Percentiles rank a stretch among this genome's conserved stretches.
Evolutionary conservation across 495 filamentous ascomycete genomes (phyloP).

Genomic region (Aspergillus coremiiformis): DNA sequence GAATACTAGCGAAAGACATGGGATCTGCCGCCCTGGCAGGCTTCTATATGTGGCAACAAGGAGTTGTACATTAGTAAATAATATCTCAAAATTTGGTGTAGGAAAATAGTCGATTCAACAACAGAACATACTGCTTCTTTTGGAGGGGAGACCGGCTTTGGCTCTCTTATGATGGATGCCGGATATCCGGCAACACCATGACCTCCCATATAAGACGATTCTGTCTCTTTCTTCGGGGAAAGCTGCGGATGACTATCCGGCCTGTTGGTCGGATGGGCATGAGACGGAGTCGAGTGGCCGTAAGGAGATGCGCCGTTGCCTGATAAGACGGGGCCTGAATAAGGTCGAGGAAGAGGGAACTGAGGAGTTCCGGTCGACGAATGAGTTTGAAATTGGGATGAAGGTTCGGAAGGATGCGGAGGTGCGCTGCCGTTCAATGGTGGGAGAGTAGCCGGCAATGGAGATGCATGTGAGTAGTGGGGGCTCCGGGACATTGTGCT

Average conservation of each 20-base stretch:
- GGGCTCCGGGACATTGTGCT: slow-evolving; percentile 43
- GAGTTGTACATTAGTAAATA: background rate
- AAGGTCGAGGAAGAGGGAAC: slow-evolving; percentile 34
- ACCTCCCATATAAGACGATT: slow-evolving; percentile 31
- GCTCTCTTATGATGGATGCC: slow-evolving; percentile 24
- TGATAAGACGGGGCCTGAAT: slow-evolving; percentile 34
- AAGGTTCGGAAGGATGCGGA: slow-evolving; percentile 35
- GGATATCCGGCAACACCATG: slow-evolving; percentile 27
- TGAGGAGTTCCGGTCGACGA: slow-evolving; percentile 27
- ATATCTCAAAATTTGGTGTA: background rate
- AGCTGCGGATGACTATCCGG: slow-evolving; percentile 39
- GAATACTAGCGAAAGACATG: slow-evolving; percentile 88
- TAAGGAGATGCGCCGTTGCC: slow-evolving; percentile 38
- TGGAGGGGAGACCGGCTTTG: slow-evolving; percentile 29
- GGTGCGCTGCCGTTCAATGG: slow-evolving; percentile 46
- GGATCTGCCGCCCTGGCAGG: slow-evolving; percentile 65
- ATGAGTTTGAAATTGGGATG: slow-evolving; percentile 40
- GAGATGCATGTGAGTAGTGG: slow-evolving; percentile 44
- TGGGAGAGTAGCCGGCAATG: slow-evolving; percentile 42
- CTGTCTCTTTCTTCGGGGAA: slow-evolving; percentile 33
- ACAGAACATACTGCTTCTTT: slow-evolving; percentile 33
- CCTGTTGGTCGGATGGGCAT: slow-evolving; percentile 40
- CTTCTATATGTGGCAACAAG: slow-evolving; percentile 37
- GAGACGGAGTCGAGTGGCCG: slow-evolving; percentile 32
- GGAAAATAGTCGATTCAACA: background rate